Base-by-base conservation (phyloP, 2,329 filamentous ascomycete species). In the Metarhizium album region DNA sequence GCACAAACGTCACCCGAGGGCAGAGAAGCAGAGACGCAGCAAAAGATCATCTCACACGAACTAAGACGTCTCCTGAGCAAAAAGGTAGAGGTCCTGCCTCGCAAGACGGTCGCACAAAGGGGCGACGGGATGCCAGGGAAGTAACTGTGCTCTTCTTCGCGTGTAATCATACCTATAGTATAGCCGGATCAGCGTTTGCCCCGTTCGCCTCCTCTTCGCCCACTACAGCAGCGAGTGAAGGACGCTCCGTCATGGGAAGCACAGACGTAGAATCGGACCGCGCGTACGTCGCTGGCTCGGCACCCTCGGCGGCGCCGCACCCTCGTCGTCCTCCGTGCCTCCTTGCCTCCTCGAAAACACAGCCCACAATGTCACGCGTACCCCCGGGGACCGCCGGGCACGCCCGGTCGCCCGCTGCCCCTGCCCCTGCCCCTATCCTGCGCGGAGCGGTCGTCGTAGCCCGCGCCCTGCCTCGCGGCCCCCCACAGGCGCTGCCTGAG, bases 401-500 rank as follows among this genome's bases (percentile, higher is more conserved):
- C 57, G 14, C 74, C 74, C 51, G 63, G 70, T 46, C 68, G 61
- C 54, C 66, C 63, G 48, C 57, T 29, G n/a, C n/a, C 54, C 40
- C 23, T 62, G 63, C 8, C 67, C 61, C 22, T 66, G 66, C 1
- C 64, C 61, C 74, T 3, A 70, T 72, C 3, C 4, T 72, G 70
- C 40, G 70, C 70, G 58, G 73, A 75, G 5, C 72, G 64, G 42
- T 73, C 73, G 53, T 74, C 73, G 58, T 72, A 74, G n/a, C 58
- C 56, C 23, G 50, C 50, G 16, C 49, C 47, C 42, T 78, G 78
- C 57, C 77, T 74, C 22, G 78, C 68, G 4, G 74, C 74, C 29
- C 79, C 82, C 75, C 89, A 89, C 45, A 95, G 70, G 54, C 87
- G 74, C 60, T 90, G 87, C 63, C 89, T 87, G 59, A 96, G 72